Evolutionary conservation across 2,329 filamentous ascomycete species (phyloP).

Genomic region (Teratosphaeria zuluensis): DNA sequence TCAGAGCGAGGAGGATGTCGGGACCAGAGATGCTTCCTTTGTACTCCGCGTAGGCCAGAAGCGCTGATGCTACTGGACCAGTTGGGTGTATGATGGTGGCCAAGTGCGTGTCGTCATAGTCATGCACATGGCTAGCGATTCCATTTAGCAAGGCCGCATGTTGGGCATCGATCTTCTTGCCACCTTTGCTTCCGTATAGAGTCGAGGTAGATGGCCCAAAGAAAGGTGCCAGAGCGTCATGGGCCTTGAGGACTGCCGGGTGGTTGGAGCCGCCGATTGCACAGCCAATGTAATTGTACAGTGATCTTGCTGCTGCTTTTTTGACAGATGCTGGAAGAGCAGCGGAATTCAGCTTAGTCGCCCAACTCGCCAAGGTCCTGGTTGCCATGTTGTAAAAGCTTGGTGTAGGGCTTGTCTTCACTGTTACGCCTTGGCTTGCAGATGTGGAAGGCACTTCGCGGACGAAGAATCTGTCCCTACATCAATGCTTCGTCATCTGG

Average conservation of each 20-base stretch:
- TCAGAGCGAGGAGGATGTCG: slow-evolving; percentile 43
- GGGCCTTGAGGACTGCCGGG: slow-evolving; percentile 33
- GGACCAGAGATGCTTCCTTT: slow-evolving; percentile 31
- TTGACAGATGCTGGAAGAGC: slow-evolving; percentile 34
- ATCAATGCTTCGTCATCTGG: neutral
- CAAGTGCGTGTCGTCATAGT: slow-evolving; percentile 49
- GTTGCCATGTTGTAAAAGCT: slow-evolving; percentile 35
- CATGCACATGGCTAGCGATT: slow-evolving; percentile 46
- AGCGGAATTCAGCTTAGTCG: slow-evolving; percentile 31
- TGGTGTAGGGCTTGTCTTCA: neutral
- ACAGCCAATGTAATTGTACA: slow-evolving; percentile 48
- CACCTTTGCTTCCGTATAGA: slow-evolving; percentile 27
- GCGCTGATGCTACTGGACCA: slow-evolving; percentile 41
- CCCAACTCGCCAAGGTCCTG: slow-evolving; percentile 39
- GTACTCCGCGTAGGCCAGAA: slow-evolving; percentile 40
- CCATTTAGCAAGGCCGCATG: slow-evolving; percentile 46
- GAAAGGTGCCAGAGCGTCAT: slow-evolving; percentile 28
- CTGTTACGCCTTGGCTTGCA: too few relatives aligned
- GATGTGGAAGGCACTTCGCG: too few relatives aligned
- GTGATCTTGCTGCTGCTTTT: slow-evolving; percentile 36
- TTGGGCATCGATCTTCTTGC: slow-evolving; percentile 34
- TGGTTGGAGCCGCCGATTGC: slow-evolving; percentile 43
- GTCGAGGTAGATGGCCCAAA: slow-evolving; percentile 29
- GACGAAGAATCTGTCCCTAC: neutral
- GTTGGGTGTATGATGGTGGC: slow-evolving; percentile 48